Evolutionary conservation across 2,329 filamentous ascomycete species (phyloP), one percentile per base, ranked within the genome.

Genomic region (Cryphonectria radicalis): DNA sequence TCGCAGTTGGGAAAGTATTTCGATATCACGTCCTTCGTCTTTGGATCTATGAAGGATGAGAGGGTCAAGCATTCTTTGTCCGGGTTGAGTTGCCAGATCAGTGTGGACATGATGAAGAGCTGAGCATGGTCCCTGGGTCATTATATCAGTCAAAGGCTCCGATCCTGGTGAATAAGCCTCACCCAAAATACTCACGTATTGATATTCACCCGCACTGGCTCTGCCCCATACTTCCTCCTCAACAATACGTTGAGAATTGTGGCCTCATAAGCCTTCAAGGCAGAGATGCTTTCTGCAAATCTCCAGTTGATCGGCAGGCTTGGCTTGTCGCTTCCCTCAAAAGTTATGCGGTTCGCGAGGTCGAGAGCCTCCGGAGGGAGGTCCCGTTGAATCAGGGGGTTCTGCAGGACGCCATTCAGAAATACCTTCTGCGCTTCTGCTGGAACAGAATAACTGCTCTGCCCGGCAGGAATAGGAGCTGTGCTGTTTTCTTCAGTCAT

Each of bases 231-330:
- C 72, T 86, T 86, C n/a, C 78, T 78, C 65, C 80, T 79, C 10
- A 87, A 68, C 13, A 87, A 76, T 0, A 80, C 79, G 64, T 82
- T 83, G 40, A 87, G 73, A 73, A 86, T 79, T 0, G 81, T 80
- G 11, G 84, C 85, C 74, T 87, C 85, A 25, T 85, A 76, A 1
- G 78, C 85, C 74, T 87, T 87, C 40, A 87, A 73, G 1, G 84
- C 79, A 0, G 85, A 81, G 0, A 86, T 82, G 63, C 84, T 86
- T 75, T 88, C 87, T 2, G 86, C 85, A 66, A 88, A 86, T 2
- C 86, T 81, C 86, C 87, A 89, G 67, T 86, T 87, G 76, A 89
- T 85, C 0, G 86, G 85, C 13, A 88, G 81, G 62, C 79, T 83
- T 0, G 86, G 86, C 40, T 77, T 76, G 35, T 79, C 75, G 22